Percentiles rank a stretch among this genome's conserved stretches.
These are phyloP conservation scores for Pisolithus marmoratus DNA, from an alignment of 768 basidiomycete genomes.

Conservation along the genomic window DNA sequence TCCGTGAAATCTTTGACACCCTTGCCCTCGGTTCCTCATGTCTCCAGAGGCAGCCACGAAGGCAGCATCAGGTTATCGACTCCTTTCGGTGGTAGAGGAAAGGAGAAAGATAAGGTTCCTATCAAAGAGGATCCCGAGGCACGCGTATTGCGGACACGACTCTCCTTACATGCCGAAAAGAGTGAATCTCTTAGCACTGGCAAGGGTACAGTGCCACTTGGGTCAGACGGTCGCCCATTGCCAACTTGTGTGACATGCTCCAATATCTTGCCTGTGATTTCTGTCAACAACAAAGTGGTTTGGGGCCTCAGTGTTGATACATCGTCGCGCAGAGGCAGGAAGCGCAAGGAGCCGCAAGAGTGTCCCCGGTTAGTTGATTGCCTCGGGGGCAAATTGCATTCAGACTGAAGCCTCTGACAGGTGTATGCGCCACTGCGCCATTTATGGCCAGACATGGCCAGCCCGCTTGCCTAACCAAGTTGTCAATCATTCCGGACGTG, in stretches of 20 bases:
- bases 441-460: conserved; percentile 71
- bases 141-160: conserved; percentile 47
- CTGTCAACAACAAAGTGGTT: conserved; percentile 67
- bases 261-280: conserved; percentile 69
- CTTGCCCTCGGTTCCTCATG: conserved; percentile 18
- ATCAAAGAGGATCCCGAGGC: conserved; percentile 48
- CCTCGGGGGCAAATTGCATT: conserved; percentile 11
- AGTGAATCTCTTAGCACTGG: conserved; percentile 34
- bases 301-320: conserved; percentile 60
- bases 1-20: conserved; percentile 39
- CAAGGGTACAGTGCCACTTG: conserved; percentile 44
- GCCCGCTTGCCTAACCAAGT: conserved; percentile 46
- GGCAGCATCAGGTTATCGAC: conserved; percentile 29
- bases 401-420: conserved; percentile 32
- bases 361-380: conserved; percentile 61
- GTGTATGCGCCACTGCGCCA: conserved; percentile 76
- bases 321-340: conserved; percentile 40
- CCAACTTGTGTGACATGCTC: conserved; percentile 69
- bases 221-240: conserved; percentile 59
- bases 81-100: conserved; percentile 29
- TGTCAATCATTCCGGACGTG: conserved; percentile 41
- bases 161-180: conserved; percentile 30
- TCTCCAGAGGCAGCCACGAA: conserved; percentile 24
- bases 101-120: conserved; percentile 35
- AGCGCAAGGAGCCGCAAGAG: conserved; percentile 58